phyloP scores from a whole-genome alignment of 2,329 filamentous ascomycete genomes.

The Neodidymelliopsis sp. region DNA sequence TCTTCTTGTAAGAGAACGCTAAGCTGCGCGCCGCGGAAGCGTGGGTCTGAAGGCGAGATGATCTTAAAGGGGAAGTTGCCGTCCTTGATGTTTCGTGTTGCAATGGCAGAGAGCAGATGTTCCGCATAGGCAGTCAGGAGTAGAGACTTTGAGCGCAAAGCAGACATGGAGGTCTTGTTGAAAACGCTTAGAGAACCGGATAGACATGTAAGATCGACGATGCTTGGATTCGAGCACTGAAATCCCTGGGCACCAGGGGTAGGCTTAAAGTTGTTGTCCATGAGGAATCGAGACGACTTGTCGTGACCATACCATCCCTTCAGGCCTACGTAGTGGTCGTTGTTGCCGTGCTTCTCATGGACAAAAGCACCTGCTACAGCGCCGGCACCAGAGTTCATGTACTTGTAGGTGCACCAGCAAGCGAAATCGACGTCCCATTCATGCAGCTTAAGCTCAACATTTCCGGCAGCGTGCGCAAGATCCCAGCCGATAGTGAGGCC shows the following conservation, averaged over 20 bases:
- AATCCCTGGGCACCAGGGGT: slow-evolving; percentile 80
- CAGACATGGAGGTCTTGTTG: slow-evolving; percentile 71
- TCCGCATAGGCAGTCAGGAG: slow-evolving; percentile 73
- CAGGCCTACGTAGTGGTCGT: slow-evolving; percentile 70
- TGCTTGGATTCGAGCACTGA: slow-evolving; percentile 84
- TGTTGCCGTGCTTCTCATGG: slow-evolving; percentile 73
- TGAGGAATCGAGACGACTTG: slow-evolving; percentile 77
- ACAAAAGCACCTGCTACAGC: slow-evolving; percentile 81
- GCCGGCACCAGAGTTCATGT: slow-evolving; percentile 85
- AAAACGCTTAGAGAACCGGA: slow-evolving; percentile 77
- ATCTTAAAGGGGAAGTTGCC: slow-evolving; percentile 51
- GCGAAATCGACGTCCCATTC: slow-evolving; percentile 93
- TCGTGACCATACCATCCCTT: slow-evolving; percentile 89
- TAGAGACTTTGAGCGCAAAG: slow-evolving; percentile 74
- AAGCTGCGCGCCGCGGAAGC: slow-evolving; percentile 78
- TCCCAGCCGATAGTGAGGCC: slow-evolving; percentile 85
- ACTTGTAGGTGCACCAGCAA: slow-evolving; percentile 94
- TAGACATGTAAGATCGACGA: slow-evolving; percentile 79
- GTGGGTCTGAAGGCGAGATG: slow-evolving; percentile 73
- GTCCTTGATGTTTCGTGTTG: slow-evolving; percentile 29
- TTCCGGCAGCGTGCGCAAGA: slow-evolving; percentile 84
- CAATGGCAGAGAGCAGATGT: slow-evolving; percentile 35
- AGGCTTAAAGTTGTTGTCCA: slow-evolving; percentile 82
- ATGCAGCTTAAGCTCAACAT: slow-evolving; percentile 79
- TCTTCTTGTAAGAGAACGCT: slow-evolving; percentile 74